Evolutionary conservation across 1,284 basidiomycete genomes (phyloP).

Genomic region (Phylloporus sp.): DNA sequence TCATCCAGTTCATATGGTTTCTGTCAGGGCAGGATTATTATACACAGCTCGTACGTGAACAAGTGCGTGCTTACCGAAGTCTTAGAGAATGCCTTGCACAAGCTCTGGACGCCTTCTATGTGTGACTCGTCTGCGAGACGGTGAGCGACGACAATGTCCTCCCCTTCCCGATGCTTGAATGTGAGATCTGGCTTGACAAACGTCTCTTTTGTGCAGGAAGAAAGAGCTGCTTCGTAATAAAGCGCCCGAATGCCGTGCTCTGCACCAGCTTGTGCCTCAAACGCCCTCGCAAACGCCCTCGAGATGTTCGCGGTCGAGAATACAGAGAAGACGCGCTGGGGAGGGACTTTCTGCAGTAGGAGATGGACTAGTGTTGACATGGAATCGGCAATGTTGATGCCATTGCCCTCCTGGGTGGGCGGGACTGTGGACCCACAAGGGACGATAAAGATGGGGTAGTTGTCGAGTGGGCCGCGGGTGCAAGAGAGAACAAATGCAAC

Average conservation of each 20-base stretch:
- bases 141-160: conserved; percentile 44
- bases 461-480: conserved; percentile 58
- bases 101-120: conserved; percentile 47
- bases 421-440: conserved; percentile 45
- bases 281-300: conserved; percentile 54
- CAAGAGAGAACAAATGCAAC: conserved; percentile 68
- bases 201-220: conserved; percentile 58
- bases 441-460: conserved; percentile 69
- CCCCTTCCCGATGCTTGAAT: too few species aligned
- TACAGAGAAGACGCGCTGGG: conserved; percentile 69
- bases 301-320: conserved; percentile 66
- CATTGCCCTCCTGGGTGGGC: conserved; percentile 35
- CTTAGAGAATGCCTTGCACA: conserved; percentile 65
- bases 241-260: conserved; percentile 42
- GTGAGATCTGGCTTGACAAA: too few species aligned
- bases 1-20: conserved; percentile 60
- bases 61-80: conserved; percentile 57
- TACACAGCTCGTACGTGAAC: neutral
- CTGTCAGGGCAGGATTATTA: conserved; percentile 39
- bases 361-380: conserved; percentile 44
- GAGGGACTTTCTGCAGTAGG: conserved; percentile 40
- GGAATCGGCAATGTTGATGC: conserved; percentile 44
- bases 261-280: conserved; percentile 52
- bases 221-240: conserved; percentile 71
- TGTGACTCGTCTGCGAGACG: conserved; percentile 56